Evolutionary conservation across 768 basidiomycete species (phyloP).

Genomic region (Boletus vermiculosoides): DNA sequence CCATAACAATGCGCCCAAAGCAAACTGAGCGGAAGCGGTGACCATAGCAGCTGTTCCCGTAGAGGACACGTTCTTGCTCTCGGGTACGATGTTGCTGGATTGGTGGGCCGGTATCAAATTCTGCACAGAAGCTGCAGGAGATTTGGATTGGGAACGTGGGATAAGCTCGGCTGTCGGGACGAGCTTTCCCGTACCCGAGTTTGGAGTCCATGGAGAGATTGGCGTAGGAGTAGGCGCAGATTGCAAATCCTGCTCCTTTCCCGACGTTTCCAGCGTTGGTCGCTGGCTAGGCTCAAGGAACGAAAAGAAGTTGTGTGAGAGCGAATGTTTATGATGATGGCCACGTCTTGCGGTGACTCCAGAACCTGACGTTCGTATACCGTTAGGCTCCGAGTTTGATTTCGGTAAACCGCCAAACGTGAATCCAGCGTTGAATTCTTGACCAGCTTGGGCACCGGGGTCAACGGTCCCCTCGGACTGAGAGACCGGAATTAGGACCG

Average conservation of each 20-base stretch:
- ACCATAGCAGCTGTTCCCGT: slow-evolving; percentile 22
- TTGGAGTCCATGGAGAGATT: slow-evolving; percentile 66
- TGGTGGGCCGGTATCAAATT: slow-evolving; percentile 7
- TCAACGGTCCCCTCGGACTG: slow-evolving; percentile 30
- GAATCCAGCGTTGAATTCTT: slow-evolving; percentile 53
- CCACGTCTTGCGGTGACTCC: slow-evolving; percentile 46
- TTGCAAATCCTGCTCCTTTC: slow-evolving; percentile 40
- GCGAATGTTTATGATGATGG: slow-evolving; percentile 90
- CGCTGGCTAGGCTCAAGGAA: slow-evolving; percentile 76
- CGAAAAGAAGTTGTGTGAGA: slow-evolving; percentile 94
- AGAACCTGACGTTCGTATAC: slow-evolving; percentile 14
- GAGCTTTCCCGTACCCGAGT: slow-evolving; percentile 32
- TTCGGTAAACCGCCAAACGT: slow-evolving; percentile 57
- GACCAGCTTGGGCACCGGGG: slow-evolving; percentile 31
- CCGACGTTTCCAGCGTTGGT: slow-evolving; percentile 6
- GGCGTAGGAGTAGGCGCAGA: slow-evolving; percentile 61
- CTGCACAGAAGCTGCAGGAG: slow-evolving; percentile 17
- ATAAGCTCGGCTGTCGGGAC: slow-evolving; percentile 10
- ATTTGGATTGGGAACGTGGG: slow-evolving; percentile 25
- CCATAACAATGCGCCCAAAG: slow-evolving; percentile 79
- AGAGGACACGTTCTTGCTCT: slow-evolving; percentile 19
- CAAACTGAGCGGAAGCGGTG: slow-evolving; percentile 47
- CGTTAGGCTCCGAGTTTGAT: slow-evolving; percentile 22
- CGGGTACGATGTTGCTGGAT: neutral
- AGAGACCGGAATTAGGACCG: slow-evolving; percentile 41